A percentile compares a stretch with the other conserved stretches of the same genome.
phyloP scores from a whole-genome alignment of 345 rosid genomes.

The Eucalyptus melliodora region DNA sequence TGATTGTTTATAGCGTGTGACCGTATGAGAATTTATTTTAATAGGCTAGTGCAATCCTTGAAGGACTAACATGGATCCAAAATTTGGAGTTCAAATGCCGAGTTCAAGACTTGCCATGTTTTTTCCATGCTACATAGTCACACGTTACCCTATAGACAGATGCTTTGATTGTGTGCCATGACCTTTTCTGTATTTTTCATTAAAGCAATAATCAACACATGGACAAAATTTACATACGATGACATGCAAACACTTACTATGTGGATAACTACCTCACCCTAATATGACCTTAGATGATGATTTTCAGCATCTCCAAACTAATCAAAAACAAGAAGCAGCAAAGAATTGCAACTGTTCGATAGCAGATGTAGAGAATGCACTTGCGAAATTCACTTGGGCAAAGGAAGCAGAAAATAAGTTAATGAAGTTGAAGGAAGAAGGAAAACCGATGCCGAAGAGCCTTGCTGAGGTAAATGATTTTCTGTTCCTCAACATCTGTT shows the following conservation, averaged over 20 bases:
- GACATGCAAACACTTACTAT: conserved; percentile 14
- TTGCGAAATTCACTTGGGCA: conserved; percentile 84
- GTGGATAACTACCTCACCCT: conserved; percentile 12
- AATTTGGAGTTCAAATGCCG: background rate
- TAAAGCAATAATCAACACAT: background rate
- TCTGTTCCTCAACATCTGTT: background rate
- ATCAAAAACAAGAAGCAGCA: conserved; percentile 82
- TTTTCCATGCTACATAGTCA: background rate
- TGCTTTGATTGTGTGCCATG: background rate
- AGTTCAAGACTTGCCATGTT: background rate
- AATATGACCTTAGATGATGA: conserved; percentile 1
- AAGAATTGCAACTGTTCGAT: conserved; percentile 67
- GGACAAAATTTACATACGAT: background rate
- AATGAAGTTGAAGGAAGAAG: conserved; percentile 57
- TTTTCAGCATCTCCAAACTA: conserved; percentile 69
- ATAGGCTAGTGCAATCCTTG: background rate
- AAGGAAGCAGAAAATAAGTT: conserved; percentile 69
- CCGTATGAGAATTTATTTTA: background rate
- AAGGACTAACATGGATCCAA: background rate
- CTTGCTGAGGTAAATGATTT: conserved; percentile 55
- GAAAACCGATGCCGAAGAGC: conserved; percentile 81
- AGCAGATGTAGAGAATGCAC: conserved; percentile 70
- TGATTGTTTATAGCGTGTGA: background rate
- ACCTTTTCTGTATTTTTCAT: background rate
- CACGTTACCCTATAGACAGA: background rate